Evolutionary conservation across 2,329 filamentous ascomycete species (phyloP).

Genomic region (Talaromyces sp.): DNA sequence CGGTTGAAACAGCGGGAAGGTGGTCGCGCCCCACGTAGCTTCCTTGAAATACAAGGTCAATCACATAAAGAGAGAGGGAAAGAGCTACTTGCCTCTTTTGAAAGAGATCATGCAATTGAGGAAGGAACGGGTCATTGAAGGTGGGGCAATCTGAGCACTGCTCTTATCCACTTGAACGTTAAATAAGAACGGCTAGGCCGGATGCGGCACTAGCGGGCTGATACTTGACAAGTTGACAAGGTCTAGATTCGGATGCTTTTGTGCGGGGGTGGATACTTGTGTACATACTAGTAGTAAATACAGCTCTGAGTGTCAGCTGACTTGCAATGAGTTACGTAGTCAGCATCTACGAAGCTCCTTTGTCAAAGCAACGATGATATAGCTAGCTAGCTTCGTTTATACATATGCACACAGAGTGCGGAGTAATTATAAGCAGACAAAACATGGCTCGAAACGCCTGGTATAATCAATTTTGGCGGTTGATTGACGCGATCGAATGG

Average conservation of each 20-base stretch:
- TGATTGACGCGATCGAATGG: neutral
- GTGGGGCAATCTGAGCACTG: neutral
- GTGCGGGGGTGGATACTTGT: constrained; percentile 4
- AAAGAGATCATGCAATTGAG: neutral
- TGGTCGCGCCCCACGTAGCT: neutral
- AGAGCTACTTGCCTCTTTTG: constrained; percentile 19
- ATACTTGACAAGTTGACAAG: neutral
- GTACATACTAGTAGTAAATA: too few species aligned
- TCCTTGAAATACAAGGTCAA: neutral
- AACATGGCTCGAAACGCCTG: too few species aligned
- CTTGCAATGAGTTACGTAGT: neutral
- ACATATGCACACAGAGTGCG: neutral
- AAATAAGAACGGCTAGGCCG: neutral
- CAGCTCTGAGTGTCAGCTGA: neutral
- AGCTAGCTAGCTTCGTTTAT: neutral
- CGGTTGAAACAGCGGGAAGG: neutral
- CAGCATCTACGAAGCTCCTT: neutral
- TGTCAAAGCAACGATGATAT: neutral
- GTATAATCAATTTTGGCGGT: neutral
- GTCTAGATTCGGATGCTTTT: constrained; percentile 4
- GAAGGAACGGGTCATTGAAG: neutral
- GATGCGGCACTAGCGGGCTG: neutral
- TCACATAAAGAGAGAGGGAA: neutral
- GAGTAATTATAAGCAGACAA: neutral
- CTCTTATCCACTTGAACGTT: neutral